Conservation (phyloP, 768 basidiomycete genomes). For the Podaxis mareebaensis region DNA sequence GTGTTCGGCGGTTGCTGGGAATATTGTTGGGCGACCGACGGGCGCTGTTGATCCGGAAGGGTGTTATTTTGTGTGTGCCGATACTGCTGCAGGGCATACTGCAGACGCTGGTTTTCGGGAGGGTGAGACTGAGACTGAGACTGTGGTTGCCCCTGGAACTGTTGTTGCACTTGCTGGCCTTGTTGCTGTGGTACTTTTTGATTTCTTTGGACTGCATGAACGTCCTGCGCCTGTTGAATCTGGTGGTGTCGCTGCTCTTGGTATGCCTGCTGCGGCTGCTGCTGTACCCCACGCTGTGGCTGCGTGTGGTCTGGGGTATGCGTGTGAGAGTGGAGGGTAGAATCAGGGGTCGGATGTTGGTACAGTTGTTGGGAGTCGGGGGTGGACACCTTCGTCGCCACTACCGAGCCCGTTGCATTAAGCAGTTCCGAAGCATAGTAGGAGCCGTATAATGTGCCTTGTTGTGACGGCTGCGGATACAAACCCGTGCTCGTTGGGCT, state of each 20-base stretch:
- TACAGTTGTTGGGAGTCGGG: constrained; percentile 23
- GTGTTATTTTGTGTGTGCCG: constrained; percentile 13
- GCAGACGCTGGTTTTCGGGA: not conserved
- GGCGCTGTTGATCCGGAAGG: not conserved
- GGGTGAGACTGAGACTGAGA: not conserved
- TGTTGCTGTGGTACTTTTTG: constrained; percentile 5
- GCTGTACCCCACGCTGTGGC: not conserved
- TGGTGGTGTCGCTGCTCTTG: constrained; percentile 16
- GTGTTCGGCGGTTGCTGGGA: not conserved
- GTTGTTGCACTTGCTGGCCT: constrained; percentile 5
- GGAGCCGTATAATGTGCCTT: not conserved
- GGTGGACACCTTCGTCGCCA: constrained; percentile 21
- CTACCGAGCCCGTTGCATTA: constrained; percentile 18
- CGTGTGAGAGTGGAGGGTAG: constrained; percentile 27
- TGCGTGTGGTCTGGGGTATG: constrained; percentile 30
- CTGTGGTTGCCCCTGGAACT: constrained; percentile 1
- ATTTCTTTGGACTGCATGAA: not conserved
- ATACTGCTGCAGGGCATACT: constrained; percentile 14
- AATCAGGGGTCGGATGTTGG: constrained; percentile 25
- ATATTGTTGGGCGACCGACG: not conserved
- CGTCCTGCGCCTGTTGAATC: not conserved
- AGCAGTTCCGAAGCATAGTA: constrained; percentile 3
- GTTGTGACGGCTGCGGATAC: not conserved
- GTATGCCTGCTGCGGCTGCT: constrained; percentile 18
- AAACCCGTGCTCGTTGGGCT: constrained; percentile 20